phyloP scores from a whole-genome alignment of 495 filamentous ascomycete genomes.

The Acidomyces sp. region DNA sequence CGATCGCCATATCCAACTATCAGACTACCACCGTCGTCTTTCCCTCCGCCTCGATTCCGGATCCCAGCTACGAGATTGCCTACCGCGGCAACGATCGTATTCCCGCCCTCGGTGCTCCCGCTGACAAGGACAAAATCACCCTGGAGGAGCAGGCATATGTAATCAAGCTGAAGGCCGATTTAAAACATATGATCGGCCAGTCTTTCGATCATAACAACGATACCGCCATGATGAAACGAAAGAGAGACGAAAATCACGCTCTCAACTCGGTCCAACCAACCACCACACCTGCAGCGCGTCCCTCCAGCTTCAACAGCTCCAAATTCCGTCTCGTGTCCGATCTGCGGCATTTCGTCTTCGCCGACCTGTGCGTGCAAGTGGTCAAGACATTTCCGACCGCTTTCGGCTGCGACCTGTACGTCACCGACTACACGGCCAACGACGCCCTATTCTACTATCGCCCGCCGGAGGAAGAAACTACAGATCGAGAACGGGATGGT shows the following conservation, averaged over 20 bases:
- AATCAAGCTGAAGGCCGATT: slow-evolving; percentile 18
- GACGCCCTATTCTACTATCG: slow-evolving; percentile 44
- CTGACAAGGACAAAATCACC: background rate
- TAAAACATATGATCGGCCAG: slow-evolving; percentile 1
- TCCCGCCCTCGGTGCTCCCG: slow-evolving; percentile 1
- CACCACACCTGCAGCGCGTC: background rate
- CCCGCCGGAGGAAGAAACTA: slow-evolving; percentile 29
- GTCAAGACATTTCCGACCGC: slow-evolving; percentile 45
- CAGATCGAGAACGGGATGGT: slow-evolving; percentile 32
- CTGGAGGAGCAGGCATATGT: slow-evolving; percentile 22
- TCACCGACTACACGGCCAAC: slow-evolving; percentile 80
- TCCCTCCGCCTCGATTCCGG: slow-evolving; percentile 13
- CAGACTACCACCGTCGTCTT: slow-evolving; percentile 10
- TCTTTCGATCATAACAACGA: background rate
- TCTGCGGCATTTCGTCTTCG: slow-evolving; percentile 5
- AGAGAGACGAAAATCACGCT: background rate
- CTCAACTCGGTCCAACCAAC: background rate
- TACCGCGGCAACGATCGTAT: slow-evolving; percentile 10
- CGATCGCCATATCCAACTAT: slow-evolving; percentile 12
- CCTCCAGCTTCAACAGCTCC: background rate
- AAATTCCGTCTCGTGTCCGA: slow-evolving; percentile 12
- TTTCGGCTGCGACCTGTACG: slow-evolving; percentile 47
- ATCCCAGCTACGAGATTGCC: slow-evolving; percentile 11
- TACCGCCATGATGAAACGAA: background rate
- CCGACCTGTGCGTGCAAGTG: slow-evolving; percentile 63